Evolutionary conservation across 371 early-diverging fungal species (phyloP).

Genomic region (Umbelopsis sp.): DNA sequence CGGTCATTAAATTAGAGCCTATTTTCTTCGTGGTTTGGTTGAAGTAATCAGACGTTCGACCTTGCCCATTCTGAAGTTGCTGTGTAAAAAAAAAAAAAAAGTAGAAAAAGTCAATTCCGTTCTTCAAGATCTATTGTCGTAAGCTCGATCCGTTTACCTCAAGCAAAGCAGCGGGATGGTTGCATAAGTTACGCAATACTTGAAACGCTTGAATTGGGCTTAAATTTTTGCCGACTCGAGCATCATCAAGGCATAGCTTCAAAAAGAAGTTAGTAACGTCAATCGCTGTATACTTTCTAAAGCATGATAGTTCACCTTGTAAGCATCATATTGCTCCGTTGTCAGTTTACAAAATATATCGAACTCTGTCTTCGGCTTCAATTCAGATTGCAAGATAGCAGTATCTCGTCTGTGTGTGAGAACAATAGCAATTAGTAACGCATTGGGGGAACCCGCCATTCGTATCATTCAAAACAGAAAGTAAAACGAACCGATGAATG

Average conservation of each 20-base stretch:
- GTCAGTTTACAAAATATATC: slow-evolving; percentile 66
- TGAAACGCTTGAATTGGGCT: slow-evolving; percentile 19
- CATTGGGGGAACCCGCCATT: background rate
- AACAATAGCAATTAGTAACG: background rate
- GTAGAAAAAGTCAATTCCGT: background rate
- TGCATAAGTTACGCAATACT: slow-evolving; percentile 63
- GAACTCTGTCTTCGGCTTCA: slow-evolving; percentile 76
- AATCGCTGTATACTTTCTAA: background rate
- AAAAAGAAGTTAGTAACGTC: background rate
- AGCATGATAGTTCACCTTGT: slow-evolving; percentile 26
- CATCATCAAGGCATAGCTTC: slow-evolving; percentile 1
- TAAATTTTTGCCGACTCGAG: background rate
- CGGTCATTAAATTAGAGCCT: too few relatives aligned
- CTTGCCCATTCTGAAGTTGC: too few relatives aligned
- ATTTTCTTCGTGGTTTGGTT: too few relatives aligned
- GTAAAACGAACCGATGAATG: slow-evolving; percentile 27
- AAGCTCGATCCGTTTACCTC: slow-evolving; percentile 30
- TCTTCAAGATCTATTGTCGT: background rate
- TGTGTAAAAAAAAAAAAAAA: too few relatives aligned
- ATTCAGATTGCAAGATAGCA: slow-evolving; percentile 47
- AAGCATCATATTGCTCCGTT: slow-evolving; percentile 55
- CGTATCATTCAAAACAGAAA: background rate
- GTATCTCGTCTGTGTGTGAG: slow-evolving; percentile 47
- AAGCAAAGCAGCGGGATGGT: slow-evolving; percentile 69
- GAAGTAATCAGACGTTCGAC: too few relatives aligned